phyloP scores from a whole-genome alignment of 305 asterid genomes.

The Ajuga reptans region DNA sequence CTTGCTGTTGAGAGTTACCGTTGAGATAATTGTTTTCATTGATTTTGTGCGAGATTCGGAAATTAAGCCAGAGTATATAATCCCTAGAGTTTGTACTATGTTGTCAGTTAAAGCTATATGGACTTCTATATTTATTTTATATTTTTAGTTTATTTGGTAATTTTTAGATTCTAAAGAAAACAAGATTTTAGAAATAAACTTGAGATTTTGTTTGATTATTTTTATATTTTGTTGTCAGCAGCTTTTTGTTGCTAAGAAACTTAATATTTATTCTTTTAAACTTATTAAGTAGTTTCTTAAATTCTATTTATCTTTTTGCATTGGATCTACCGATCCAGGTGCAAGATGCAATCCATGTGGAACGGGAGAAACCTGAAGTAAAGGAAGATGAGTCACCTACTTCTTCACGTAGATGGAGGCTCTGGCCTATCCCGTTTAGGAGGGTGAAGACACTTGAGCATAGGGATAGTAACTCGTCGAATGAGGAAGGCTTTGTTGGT shows the following conservation, averaged over 20 bases:
- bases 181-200: too few species aligned
- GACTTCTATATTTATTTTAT: too few species aligned
- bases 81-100: too few species aligned
- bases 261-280: too few species aligned
- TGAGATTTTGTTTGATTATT: too few species aligned
- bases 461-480: conserved; percentile 37
- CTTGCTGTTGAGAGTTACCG: neutral
- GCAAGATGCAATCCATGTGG: conserved; percentile 42
- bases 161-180: too few species aligned
- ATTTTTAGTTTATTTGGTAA: too few species aligned
- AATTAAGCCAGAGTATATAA: neutral
- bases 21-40: neutral
- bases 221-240: too few species aligned
- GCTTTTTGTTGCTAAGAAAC: too few species aligned
- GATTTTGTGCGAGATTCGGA: neutral
- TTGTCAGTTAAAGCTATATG: too few species aligned
- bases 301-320: too few species aligned
- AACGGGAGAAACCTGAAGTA: conserved; percentile 30
- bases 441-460: conserved; percentile 72
- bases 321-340: conserved; percentile 42
- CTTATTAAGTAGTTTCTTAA: too few species aligned
- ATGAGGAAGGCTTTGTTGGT: conserved; percentile 51
- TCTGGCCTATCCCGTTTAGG: conserved; percentile 83
- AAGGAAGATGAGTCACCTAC: conserved; percentile 43
- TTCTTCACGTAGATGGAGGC: conserved; percentile 75